phyloP scores from a whole-genome alignment of 495 filamentous ascomycete genomes.

The Penicillium tannophilum region DNA sequence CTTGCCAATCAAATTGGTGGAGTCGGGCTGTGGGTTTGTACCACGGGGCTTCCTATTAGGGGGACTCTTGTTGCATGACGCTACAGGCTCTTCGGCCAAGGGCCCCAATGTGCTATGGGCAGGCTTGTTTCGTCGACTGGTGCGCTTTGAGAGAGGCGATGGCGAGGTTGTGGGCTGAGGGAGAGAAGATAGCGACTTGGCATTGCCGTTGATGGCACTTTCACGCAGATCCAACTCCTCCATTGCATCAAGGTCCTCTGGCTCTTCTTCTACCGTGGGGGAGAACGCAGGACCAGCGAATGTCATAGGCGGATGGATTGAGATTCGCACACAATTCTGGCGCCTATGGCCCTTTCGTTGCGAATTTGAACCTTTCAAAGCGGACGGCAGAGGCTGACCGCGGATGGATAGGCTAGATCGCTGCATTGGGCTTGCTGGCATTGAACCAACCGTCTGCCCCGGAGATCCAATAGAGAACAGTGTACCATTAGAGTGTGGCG shows the following conservation, averaged over 20 bases:
- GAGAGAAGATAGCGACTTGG: constrained; percentile 11
- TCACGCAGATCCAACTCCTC: constrained; percentile 33
- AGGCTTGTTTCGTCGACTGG: constrained; percentile 28
- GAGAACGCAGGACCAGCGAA: constrained; percentile 40
- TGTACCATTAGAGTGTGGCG: constrained; percentile 20
- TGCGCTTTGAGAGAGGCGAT: constrained; percentile 27
- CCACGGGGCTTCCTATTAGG: constrained; percentile 30
- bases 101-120: constrained; percentile 24
- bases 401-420: constrained; percentile 24
- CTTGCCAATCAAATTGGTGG: constrained; percentile 7
- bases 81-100: constrained; percentile 26
- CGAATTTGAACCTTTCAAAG: constrained; percentile 40
- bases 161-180: constrained; percentile 23
- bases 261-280: constrained; percentile 44
- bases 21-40: constrained; percentile 5
- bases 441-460: constrained; percentile 11
- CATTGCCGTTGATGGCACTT: constrained; percentile 21
- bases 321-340: constrained; percentile 54
- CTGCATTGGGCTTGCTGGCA: constrained; percentile 30
- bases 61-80: constrained; percentile 19
- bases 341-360: constrained; percentile 47
- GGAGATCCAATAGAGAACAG: constrained; percentile 26
- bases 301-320: constrained; percentile 45
- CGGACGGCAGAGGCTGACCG: constrained; percentile 34
- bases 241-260: constrained; percentile 36